phyloP scores from a whole-genome alignment of 108 stramenopile genomes.

The Skeletonema menzelii region DNA sequence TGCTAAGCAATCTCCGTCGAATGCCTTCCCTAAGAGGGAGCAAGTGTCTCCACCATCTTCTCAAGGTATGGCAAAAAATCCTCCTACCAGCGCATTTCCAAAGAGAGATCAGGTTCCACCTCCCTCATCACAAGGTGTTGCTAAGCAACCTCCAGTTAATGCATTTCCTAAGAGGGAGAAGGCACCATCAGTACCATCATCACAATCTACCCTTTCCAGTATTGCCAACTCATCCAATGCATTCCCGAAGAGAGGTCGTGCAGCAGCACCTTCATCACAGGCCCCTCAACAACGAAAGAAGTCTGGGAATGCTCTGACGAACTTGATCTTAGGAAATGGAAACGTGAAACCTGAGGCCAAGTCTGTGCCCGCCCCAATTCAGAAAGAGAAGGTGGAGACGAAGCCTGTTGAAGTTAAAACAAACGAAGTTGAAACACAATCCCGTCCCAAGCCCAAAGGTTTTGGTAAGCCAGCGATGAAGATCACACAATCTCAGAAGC shows the following conservation, averaged over 20 bases:
- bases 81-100: not conserved
- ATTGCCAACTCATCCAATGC: not conserved
- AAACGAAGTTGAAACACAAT: constrained; percentile 11
- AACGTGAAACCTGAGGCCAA: not conserved
- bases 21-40: not conserved
- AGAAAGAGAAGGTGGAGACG: not conserved
- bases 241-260: not conserved
- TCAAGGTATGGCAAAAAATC: not conserved
- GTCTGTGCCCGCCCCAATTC: not conserved
- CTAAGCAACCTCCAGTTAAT: not conserved
- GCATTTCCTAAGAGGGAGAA: not conserved
- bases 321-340: not conserved
- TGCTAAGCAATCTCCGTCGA: not conserved
- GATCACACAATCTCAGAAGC: not conserved
- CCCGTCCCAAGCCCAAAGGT: not conserved
- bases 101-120: not conserved
- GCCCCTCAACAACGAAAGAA: not conserved
- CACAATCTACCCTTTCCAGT: not conserved
- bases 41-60: not conserved
- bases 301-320: not conserved
- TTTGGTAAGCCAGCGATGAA: constrained; percentile 27
- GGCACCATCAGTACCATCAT: not conserved
- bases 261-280: not conserved
- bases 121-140: not conserved
- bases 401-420: not conserved